Base-by-base conservation (phyloP, 1,284 basidiomycete genomes). In the Boletus semigastroideus region DNA sequence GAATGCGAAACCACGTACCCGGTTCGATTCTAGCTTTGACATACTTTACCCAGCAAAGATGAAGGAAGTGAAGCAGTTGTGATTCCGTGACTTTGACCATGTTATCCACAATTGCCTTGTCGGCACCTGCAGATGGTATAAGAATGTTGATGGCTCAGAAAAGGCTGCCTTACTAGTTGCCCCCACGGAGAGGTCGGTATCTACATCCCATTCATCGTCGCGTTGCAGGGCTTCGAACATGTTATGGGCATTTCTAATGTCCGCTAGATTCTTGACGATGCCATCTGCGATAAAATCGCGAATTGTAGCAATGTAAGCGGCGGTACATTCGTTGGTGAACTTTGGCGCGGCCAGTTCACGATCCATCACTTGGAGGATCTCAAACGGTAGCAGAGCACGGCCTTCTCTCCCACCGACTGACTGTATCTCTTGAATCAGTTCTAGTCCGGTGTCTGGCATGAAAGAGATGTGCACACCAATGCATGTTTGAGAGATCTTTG, bases 21-120 rank as follows among this genome's bases (percentile, higher is more conserved):
- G 94, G 95, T 71, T 98, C 94, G 60, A 98, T 95, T 66, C 93
- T 92, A 8, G 94, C 92, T 72, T 93, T 92, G 34, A 93, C 87
- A 66, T 96, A 97, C 68, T 92, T 93, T 27, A 84, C 84, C 83
- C 92, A 93, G 68, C 94, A 98, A 49, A 92, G 78, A 28, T 92
- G 77, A 37, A 99, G 74, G 81, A 99, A 99, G 9, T 74, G 75
- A 42, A 74, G 75, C 4, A 99, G 72, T 64, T 98, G 95, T 7
- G 76, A 74, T 66, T 87, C 79, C 0, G 95, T 97, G 30, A 98
- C 92, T 71, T 96, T 95, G 52, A 86, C 82, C 70, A 87, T 88
- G 70, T 98, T 99, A 65, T 94, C 84, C 16, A 98, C 87, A 13
- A 90, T 82, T 1, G 79, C 79, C 65, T 81, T 83, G 49, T 87